These are phyloP conservation scores for Phragmites australis DNA, from an alignment of 176 grass and related monocot species.

Conservation along the genomic window DNA sequence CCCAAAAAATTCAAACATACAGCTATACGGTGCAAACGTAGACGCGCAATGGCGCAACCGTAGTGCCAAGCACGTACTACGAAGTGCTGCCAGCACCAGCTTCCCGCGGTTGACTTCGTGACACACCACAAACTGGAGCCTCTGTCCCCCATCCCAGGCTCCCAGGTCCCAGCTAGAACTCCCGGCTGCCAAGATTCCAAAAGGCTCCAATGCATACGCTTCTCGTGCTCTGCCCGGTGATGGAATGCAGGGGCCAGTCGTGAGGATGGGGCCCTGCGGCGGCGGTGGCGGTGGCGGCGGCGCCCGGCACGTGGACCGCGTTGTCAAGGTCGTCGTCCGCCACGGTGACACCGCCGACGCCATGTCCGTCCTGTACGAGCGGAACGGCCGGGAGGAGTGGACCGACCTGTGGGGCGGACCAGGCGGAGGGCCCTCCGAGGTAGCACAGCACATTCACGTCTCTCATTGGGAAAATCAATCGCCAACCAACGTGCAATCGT, in stretches of 20 bases:
- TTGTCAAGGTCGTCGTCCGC: conserved; percentile 52
- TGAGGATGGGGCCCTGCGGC: conserved; percentile 45
- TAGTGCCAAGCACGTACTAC: conserved; percentile 39
- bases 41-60: background rate
- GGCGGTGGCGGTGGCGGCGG: conserved; percentile 43
- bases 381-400: conserved; percentile 39
- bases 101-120: conserved; percentile 23
- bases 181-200: background rate
- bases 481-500: no score
- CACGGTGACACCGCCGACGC: conserved; percentile 49
- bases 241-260: background rate
- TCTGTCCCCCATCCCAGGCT: background rate
- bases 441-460: background rate
- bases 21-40: background rate
- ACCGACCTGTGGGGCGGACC: conserved; percentile 50
- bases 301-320: conserved; percentile 42
- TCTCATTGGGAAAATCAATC: no score
- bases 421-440: conserved; percentile 45
- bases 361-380: conserved; percentile 43
- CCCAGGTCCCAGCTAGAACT: background rate
- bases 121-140: background rate
- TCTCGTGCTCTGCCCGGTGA: no score
- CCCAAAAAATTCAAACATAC: background rate
- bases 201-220: background rate
- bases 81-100: background rate